A percentile compares a stretch with the other conserved stretches of the same genome.
These are phyloP conservation scores for Fusarium burgessii DNA, from an alignment of 2,329 filamentous ascomycete species.

Conservation along the genomic window DNA sequence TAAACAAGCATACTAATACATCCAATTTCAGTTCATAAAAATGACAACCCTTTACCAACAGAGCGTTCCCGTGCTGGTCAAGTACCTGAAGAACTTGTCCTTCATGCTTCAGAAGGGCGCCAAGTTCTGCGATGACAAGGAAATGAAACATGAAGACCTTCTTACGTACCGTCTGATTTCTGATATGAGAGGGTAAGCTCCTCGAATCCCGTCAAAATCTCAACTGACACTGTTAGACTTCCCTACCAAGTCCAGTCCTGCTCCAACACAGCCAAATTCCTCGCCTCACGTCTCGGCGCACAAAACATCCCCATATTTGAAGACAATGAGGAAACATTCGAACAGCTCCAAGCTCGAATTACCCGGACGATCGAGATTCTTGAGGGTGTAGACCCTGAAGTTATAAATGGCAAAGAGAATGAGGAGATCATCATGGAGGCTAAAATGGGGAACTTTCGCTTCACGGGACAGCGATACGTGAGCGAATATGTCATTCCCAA, in stretches of 20 bases:
- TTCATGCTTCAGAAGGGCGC: conserved; percentile 40
- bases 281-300: conserved; percentile 34
- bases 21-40: not conserved
- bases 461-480: conserved; percentile 56
- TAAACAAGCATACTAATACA: not conserved
- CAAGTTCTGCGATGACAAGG: conserved; percentile 36
- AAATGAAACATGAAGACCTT: conserved; percentile 37
- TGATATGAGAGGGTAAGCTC: conserved; percentile 38
- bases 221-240: conserved; percentile 17
- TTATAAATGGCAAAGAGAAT: conserved; percentile 41
- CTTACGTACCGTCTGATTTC: conserved; percentile 35
- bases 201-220: fast-evolving
- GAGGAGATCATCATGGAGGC: conserved; percentile 44
- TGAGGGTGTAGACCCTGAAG: conserved; percentile 43
- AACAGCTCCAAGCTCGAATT: conserved; percentile 48
- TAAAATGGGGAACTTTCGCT: conserved; percentile 44
- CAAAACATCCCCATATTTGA: conserved; percentile 31
- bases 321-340: conserved; percentile 47
- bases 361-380: conserved; percentile 46
- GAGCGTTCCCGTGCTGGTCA: conserved; percentile 46
- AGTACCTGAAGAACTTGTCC: conserved; percentile 46
- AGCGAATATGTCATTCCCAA: conserved; percentile 64
- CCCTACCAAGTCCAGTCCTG: conserved; percentile 44
- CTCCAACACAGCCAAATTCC: conserved; percentile 44
- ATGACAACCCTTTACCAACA: conserved; percentile 45